These are phyloP conservation scores for Amaranthus hypochondriacus DNA, from an alignment of 148 eudicot species.

Conservation along the genomic window DNA sequence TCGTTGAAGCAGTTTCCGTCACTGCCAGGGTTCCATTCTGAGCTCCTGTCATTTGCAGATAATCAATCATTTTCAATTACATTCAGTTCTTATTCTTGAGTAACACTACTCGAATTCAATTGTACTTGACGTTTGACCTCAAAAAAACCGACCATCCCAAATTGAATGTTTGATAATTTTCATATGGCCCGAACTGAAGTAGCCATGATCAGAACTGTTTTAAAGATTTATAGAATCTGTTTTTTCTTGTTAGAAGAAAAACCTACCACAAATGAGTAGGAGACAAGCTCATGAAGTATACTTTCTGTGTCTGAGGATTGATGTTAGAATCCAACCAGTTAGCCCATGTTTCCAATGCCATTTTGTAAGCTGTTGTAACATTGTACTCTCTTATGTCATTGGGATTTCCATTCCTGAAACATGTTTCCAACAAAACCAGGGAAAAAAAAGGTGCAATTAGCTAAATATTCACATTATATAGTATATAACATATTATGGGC, in stretches of 20 bases:
- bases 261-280: conserved; percentile 95
- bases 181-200: not conserved
- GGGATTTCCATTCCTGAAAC: conserved; percentile 46
- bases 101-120: too few species aligned
- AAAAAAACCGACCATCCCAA: too few species aligned
- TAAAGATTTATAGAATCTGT: not conserved
- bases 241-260: not conserved
- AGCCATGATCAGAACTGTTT: too few species aligned
- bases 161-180: too few species aligned
- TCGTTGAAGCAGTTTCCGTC: conserved; percentile 79
- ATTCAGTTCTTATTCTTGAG: not conserved
- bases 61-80: not conserved
- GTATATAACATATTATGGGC: too few species aligned
- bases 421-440: not conserved
- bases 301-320: conserved; percentile 55
- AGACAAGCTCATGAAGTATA: conserved; percentile 86
- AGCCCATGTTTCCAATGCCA: conserved; percentile 88
- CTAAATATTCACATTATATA: too few species aligned
- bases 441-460: not conserved
- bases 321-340: conserved; percentile 78
- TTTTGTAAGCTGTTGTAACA: conserved; percentile 68
- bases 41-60: conserved; percentile 43
- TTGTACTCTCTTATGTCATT: conserved; percentile 54
- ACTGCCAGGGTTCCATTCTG: conserved; percentile 87
- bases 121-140: too few species aligned